Evolutionary conservation across 495 filamentous ascomycete species (phyloP).

Genomic region (Aspergillus olivimuriae): DNA sequence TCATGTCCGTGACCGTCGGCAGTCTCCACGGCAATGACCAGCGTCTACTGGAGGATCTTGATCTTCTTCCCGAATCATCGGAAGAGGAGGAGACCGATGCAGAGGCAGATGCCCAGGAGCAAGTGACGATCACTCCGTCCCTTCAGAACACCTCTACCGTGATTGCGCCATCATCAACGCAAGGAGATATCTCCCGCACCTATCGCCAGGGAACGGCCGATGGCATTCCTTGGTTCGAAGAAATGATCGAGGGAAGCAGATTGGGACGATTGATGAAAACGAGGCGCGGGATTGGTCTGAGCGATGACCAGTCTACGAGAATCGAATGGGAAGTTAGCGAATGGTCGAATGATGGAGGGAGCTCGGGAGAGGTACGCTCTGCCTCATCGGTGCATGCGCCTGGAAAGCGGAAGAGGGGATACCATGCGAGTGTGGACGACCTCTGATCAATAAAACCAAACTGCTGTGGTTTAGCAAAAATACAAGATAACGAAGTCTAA

Average conservation of each 20-base stretch:
- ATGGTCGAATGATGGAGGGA: slow-evolving; percentile 57
- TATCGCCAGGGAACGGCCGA: slow-evolving; percentile 31
- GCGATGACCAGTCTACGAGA: slow-evolving; percentile 49
- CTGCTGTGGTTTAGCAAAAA: too few relatives aligned
- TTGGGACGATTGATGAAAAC: slow-evolving; percentile 59
- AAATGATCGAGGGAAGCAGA: slow-evolving; percentile 65
- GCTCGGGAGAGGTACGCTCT: slow-evolving; percentile 26
- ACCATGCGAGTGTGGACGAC: slow-evolving; percentile 10
- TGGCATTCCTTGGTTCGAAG: slow-evolving; percentile 79
- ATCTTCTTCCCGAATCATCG: slow-evolving; percentile 46
- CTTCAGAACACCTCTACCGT: slow-evolving; percentile 11
- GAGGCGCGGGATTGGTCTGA: slow-evolving; percentile 47
- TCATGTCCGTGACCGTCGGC: slow-evolving; percentile 67
- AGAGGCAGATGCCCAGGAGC: slow-evolving; percentile 23
- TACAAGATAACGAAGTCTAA: background rate
- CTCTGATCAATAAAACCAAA: too few relatives aligned
- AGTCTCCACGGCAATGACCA: slow-evolving; percentile 62
- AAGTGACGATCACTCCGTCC: slow-evolving; percentile 14
- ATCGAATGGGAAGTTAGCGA: slow-evolving; percentile 85
- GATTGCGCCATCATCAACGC: slow-evolving; percentile 17
- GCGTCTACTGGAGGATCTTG: slow-evolving; percentile 59
- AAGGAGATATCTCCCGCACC: slow-evolving; percentile 16
- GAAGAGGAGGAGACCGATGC: slow-evolving; percentile 1
- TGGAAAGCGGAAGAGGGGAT: slow-evolving; percentile 33
- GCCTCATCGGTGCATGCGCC: slow-evolving; percentile 11